Base-by-base conservation (phyloP, 768 basidiomycete species). In the Lactarius pseudohatsudake region DNA sequence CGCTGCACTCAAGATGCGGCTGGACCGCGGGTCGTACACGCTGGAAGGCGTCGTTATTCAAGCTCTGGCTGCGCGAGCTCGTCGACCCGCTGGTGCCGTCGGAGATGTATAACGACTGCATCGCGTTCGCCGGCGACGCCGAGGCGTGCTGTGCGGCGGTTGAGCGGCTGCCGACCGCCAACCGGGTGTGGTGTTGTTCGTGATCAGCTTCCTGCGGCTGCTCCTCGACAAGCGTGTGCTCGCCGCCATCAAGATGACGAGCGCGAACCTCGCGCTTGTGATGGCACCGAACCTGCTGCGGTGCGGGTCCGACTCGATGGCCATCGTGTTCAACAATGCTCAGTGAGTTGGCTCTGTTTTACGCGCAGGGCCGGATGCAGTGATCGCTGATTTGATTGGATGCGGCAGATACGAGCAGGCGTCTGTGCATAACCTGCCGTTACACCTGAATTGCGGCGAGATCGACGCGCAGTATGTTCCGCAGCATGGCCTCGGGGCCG, bases 1-100 rank as follows among this genome's bases (percentile, higher is more conserved):
- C n/a, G n/a, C n/a, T n/a, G n/a, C n/a, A n/a, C n/a, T n/a, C n/a
- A n/a, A n/a, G n/a, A n/a, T n/a, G n/a, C n/a, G n/a, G n/a, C n/a
- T n/a, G n/a, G n/a, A n/a, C n/a, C n/a, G n/a, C n/a, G n/a, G n/a
- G n/a, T n/a, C n/a, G n/a, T n/a, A n/a, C n/a, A n/a, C n/a, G n/a
- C n/a, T n/a, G n/a, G n/a, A n/a, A n/a, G n/a, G n/a, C n/a, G n/a
- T n/a, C n/a, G n/a, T n/a, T n/a, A n/a, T n/a, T n/a, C n/a, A n/a
- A n/a, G n/a, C n/a, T 96, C 8, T 98, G 94, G 94, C 80, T 97
- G 22, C 85, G 96, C 55, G 96, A 98, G 75, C 84, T 98, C 26
- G 85, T 89, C 71, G 92, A 95, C 68, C 96, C 96, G n/a, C 83
- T 97, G 54, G 85, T 98, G 16, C 96, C 96, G 8, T 86, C 91